Evolutionary conservation across 208 protist species (phyloP).

Genomic region (Wallacemonas sp.): DNA sequence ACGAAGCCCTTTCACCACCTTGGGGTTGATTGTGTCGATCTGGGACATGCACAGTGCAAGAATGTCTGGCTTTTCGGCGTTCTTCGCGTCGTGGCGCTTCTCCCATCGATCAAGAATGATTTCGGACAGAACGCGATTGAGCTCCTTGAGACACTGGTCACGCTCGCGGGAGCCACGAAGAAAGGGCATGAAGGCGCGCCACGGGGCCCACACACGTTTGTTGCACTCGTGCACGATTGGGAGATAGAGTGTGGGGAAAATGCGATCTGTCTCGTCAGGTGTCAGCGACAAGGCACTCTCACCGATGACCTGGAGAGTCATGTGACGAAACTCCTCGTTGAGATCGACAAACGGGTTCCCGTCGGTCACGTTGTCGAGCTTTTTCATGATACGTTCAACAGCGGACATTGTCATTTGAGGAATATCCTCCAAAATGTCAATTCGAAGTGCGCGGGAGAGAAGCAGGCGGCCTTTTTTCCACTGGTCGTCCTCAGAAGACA

Average conservation of each 20-base stretch:
- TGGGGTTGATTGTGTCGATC: slow-evolving; percentile 54
- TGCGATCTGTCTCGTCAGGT: slow-evolving; percentile 80
- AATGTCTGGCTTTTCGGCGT: slow-evolving; percentile 55
- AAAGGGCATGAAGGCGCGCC: slow-evolving; percentile 83
- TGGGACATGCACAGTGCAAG: slow-evolving; percentile 84
- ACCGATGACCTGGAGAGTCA: slow-evolving; percentile 90
- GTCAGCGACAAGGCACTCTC: slow-evolving; percentile 80
- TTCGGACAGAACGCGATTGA: slow-evolving; percentile 74
- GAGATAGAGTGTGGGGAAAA: slow-evolving; percentile 88
- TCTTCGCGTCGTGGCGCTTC: slow-evolving; percentile 36
- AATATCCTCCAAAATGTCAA: slow-evolving; percentile 86
- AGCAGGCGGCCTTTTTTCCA: slow-evolving; percentile 86
- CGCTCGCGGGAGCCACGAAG: slow-evolving; percentile 66
- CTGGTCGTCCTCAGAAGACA: slow-evolving; percentile 84
- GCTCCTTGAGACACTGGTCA: slow-evolving; percentile 60
- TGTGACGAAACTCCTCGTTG: slow-evolving; percentile 89
- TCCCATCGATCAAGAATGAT: slow-evolving; percentile 75
- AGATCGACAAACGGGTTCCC: slow-evolving; percentile 61
- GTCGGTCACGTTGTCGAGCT: slow-evolving; percentile 31
- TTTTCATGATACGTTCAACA: slow-evolving; percentile 64
- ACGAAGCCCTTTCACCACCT: slow-evolving; percentile 64
- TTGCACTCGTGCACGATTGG: slow-evolving; percentile 93
- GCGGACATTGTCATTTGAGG: slow-evolving; percentile 72
- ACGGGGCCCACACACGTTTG: slow-evolving; percentile 85
- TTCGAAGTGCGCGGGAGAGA: slow-evolving; percentile 80